Evolutionary conservation across 441 rosid genomes (phyloP).

Genomic region (Bruguiera hainesii): DNA sequence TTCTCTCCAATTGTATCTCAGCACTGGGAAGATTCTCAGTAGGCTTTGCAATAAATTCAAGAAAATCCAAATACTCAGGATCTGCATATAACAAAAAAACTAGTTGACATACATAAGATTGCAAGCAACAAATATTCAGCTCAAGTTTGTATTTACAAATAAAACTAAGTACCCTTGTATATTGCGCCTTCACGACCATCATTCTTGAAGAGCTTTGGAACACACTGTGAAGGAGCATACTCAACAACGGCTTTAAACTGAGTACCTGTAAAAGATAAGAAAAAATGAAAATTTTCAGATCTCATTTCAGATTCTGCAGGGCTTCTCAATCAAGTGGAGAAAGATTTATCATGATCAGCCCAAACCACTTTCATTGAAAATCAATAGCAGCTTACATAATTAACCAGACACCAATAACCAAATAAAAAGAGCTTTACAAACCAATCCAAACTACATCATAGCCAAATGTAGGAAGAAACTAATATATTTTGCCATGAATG

Average conservation of each 20-base stretch:
- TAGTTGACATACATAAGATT: background rate
- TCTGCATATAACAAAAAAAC: conserved; percentile 36
- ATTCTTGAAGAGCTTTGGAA: conserved; percentile 48
- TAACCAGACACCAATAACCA: too few species aligned
- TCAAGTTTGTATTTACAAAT: background rate
- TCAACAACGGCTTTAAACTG: conserved; percentile 74
- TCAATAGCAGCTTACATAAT: background rate
- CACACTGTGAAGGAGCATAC: conserved; percentile 71
- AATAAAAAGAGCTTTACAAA: background rate
- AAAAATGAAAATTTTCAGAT: background rate
- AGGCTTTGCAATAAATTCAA: conserved; percentile 65
- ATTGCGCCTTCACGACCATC: conserved; percentile 81
- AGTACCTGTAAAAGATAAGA: conserved; percentile 39
- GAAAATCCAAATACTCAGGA: conserved; percentile 79
- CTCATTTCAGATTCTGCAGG: background rate
- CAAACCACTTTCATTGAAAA: too few species aligned
- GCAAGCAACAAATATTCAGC: background rate
- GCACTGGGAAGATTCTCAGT: conserved; percentile 69
- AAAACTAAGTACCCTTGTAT: conserved; percentile 34
- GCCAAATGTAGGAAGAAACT: background rate
- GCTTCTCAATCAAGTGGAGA: background rate
- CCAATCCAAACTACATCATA: background rate
- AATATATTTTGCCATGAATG: background rate
- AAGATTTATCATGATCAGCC: too few species aligned
- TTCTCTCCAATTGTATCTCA: conserved; percentile 66